Conservation (phyloP, 768 basidiomycete species). For the Lactifluus subvellereus region DNA sequence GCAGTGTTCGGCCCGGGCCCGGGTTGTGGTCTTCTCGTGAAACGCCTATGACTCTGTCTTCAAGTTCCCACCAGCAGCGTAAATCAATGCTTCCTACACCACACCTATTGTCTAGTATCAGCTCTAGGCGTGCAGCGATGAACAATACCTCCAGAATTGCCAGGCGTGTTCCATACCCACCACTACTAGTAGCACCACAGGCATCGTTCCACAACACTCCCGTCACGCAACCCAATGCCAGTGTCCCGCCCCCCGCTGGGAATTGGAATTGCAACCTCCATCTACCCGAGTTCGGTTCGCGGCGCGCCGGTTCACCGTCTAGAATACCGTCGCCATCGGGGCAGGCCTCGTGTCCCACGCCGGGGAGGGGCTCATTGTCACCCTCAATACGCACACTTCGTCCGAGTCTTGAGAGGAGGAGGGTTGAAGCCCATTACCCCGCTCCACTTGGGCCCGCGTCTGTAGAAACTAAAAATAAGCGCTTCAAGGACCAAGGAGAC, state of each 20-base stretch:
- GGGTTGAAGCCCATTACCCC: not conserved
- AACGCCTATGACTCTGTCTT: constrained; percentile 6
- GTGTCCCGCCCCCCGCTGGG: not conserved
- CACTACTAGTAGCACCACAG: not conserved
- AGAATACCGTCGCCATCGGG: constrained; percentile 5
- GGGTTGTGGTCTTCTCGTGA: not conserved
- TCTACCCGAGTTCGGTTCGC: not conserved
- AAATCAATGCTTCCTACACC: constrained; percentile 19
- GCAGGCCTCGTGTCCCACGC: not conserved
- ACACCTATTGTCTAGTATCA: constrained; percentile 7
- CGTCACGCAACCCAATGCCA: not conserved
- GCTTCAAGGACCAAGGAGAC: not conserved
- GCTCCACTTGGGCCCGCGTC: not conserved
- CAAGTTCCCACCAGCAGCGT: constrained; percentile 8
- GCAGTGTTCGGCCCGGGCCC: too few relatives aligned
- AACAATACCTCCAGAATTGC: constrained; percentile 1
- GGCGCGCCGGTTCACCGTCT: not conserved
- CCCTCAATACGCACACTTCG: not conserved
- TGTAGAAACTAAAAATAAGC: not conserved
- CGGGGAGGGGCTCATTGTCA: not conserved
- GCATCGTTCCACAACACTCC: not conserved
- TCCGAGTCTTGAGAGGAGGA: not conserved
- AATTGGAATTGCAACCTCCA: not conserved
- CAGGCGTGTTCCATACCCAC: constrained; percentile 12
- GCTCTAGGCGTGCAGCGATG: not conserved